Base-by-base conservation (phyloP, 2,329 filamentous ascomycete genomes). In the Taxawa tesnikishii region DNA sequence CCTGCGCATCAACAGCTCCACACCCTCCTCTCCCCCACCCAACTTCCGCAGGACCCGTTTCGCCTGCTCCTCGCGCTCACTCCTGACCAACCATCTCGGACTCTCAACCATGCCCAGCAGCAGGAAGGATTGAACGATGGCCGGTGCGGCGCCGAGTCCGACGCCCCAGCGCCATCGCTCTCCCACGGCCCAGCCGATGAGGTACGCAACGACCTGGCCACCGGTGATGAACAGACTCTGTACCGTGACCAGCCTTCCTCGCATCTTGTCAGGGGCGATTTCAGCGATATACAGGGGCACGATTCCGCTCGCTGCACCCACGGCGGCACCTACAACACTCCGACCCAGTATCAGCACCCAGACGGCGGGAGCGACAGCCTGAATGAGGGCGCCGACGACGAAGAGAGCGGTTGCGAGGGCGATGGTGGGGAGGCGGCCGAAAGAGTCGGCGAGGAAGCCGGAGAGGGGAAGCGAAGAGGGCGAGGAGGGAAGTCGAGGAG, bases 131-230 rank as follows among this genome's bases (percentile, higher is more conserved):
- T 94, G 88, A 3, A 85, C 34, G 0, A 71, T 53, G 0, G 85
- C 87, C 0, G 88, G 88, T 15, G 79, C 39, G 6, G 81, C 81
- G 1, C 87, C 88, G 0, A 94, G 56, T 0, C 87, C 87, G 0
- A 94, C 85, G 72, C 94, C 87, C 77, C 82, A 92, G 30, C 84
- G 67, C 87, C 88, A 96, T 2, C 80, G 83, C 9, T 67, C 70
- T 6, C 44, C 38, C 6, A 70, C 66, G 0, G 67, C 54, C 79
- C 82, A 94, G 1, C 88, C 88, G 5, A 85, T 60, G 2, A 92
- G 52, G 54, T 94, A 94, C 2, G 88, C 87, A 13, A 92, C 71
- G 2, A 94, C 82, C 57, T 94, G 87, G 0, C 88, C 88, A 8
- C 82, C 64, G 0, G 87, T 94, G 35, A 94, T 79, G 44, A 92